Base-by-base conservation (phyloP, 306 rosid genomes). In the Sesbania bispinosa region DNA sequence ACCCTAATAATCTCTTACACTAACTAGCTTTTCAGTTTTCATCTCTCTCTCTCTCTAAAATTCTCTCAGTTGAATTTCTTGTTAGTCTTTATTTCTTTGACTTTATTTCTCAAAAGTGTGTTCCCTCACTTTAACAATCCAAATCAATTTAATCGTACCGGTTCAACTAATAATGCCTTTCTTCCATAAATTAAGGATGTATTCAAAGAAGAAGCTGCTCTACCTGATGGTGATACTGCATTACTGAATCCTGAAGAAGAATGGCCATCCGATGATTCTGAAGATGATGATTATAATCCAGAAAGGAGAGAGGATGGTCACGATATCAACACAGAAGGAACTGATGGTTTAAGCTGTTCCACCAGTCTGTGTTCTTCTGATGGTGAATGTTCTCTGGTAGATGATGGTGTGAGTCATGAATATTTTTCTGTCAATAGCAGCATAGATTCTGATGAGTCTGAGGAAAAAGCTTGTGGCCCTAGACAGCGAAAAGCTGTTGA, bases 251-350 rank as follows among this genome's bases (percentile, higher is more conserved):
- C 87, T 16, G 96, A 79, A 58, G 95, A 82, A 67, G 88, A 89
- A 62, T 92, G 92, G 96, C 98, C 98, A 46, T 92, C 96, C 0
- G 96, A 92, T 82, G 98, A 89, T 82, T 89, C 98, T 42, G 96
- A 84, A 62, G 98, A 92, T 71, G 91, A 85, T 75, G 95, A 92
- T 81, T 92, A 92, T 81, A 69, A 92, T 70, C 98, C 98, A 18
- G 92, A 82, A 76, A 83, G 83, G 85, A 81, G 65, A 39, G 87
- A 86, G 76, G 86, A 72, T 52, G 62, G 74, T 86, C 57, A 64
- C 72, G 73, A 71, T 55, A 36, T 64, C 54, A 73, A 85, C 33
- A 57, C 62, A 45, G 90, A 75, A 70, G 94, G 65, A 70, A 65
- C 76, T 24, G 77, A 80, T 64, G 85, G 73, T 51, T 71, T 51